These are phyloP conservation scores for Sphaerosporella brunnea DNA, from an alignment of 495 filamentous ascomycete genomes.

Conservation along the genomic window DNA sequence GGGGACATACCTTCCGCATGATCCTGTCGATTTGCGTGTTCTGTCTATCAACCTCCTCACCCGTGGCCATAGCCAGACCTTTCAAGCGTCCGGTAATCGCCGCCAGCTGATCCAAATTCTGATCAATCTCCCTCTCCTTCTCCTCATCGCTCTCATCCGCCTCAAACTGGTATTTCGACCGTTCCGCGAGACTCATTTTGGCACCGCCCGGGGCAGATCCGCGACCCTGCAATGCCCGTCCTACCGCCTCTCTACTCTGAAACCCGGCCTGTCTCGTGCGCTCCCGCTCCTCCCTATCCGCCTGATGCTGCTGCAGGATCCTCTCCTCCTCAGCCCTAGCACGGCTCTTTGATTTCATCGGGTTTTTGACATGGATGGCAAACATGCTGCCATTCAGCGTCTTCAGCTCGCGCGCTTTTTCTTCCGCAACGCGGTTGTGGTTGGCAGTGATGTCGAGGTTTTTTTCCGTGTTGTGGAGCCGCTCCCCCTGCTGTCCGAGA, in stretches of 20 bases:
- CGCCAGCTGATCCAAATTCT: constrained; percentile 42
- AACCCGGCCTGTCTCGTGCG: constrained; percentile 48
- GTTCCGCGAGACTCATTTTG: constrained; percentile 40
- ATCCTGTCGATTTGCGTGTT: constrained; percentile 60
- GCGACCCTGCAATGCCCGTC: constrained; percentile 38
- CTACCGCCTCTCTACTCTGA: constrained; percentile 39
- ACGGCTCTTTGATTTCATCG: constrained; percentile 44
- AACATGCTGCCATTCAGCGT: constrained; percentile 70
- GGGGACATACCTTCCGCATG: constrained; percentile 41
- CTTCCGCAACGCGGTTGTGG: constrained; percentile 53
- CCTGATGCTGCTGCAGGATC: constrained; percentile 42
- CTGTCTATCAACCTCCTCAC: constrained; percentile 54
- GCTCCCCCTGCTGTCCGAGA: constrained; percentile 57
- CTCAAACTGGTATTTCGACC: constrained; percentile 63
- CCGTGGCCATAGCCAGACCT: constrained; percentile 47
- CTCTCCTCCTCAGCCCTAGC: constrained; percentile 42
- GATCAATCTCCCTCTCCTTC: constrained; percentile 57
- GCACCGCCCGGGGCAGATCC: background rate
- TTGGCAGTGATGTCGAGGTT: constrained; percentile 51
- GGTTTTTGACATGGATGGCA: constrained; percentile 55
- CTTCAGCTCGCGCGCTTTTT: constrained; percentile 58
- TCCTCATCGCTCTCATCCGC: constrained; percentile 59
- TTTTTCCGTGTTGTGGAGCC: constrained; percentile 58
- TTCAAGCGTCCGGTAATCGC: constrained; percentile 47
- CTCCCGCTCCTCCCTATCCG: constrained; percentile 51